Base-by-base conservation (phyloP, 768 basidiomycete genomes). In the Sistotremastrum niveocremeum region DNA sequence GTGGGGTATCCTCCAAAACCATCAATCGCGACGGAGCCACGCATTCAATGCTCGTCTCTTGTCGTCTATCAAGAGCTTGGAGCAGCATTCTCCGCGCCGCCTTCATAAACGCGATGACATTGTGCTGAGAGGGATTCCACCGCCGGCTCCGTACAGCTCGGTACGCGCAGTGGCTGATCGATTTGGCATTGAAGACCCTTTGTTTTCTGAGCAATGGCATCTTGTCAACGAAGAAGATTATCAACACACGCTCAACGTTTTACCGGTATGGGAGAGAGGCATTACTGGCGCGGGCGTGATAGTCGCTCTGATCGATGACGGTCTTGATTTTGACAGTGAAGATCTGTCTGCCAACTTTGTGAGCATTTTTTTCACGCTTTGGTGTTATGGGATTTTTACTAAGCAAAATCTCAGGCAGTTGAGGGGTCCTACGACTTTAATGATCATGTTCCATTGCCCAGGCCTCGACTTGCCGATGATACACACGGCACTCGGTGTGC, bases 401-500 rank as follows among this genome's bases (percentile, higher is more conserved):
- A 38, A 38, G 33, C 46, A 10, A 35, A 9, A 12, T 20, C 7
- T 28, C 48, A 69, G 69, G 66, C 56, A 52, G 53, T 65, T 34
- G 65, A 66, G 43, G 70, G 69, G 1, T 70, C 69, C 0, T 69
- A 63, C 53, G 71, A 73, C 53, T 73, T 69, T 58, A 73, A 73
- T 58, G 70, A 73, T 51, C 68, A 73, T 53, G 62, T 62, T 12
- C 58, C 65, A 4, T 57, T 70, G 3, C 71, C 71, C 30, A 52
- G 60, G 37, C 71, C 71, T 2, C 60, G 65, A n/a, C 58, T 73
- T 28, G 63, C 65, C 2, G 71, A 73, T 52, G 71, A 73, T 52
- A 65, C 66, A 46, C 71, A 73, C 52, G 71, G 71, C 29, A 73
- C 71, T 2, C 66, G 71, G 2, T 73, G 71, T 51, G 69, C 70